A percentile compares a stretch with the other conserved stretches of the same genome.
Evolutionary conservation across 345 rosid species (phyloP).

Genomic region (Camelina sativa): DNA sequence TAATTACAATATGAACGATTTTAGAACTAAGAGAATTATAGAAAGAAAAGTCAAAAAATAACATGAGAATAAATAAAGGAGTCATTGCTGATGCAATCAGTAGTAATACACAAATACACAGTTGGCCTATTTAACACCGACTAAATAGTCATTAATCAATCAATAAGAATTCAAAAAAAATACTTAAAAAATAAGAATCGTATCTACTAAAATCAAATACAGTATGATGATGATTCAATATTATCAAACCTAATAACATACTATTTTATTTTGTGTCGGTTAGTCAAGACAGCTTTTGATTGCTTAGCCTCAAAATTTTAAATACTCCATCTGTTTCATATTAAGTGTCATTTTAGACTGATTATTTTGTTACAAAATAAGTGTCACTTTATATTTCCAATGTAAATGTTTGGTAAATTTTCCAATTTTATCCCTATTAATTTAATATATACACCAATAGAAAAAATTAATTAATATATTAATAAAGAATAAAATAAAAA

Average conservation of each 20-base stretch:
- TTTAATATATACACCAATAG: too few species aligned
- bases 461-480: too few species aligned
- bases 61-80: background rate
- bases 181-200: background rate
- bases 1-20: background rate
- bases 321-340: too few species aligned
- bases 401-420: too few species aligned
- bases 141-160: conserved; percentile 1
- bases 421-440: too few species aligned
- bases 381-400: too few species aligned
- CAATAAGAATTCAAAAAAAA: background rate
- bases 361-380: too few species aligned
- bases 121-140: conserved; percentile 20
- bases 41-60: conserved; percentile 18
- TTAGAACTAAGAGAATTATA: background rate
- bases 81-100: conserved; percentile 22
- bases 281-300: conserved; percentile 13
- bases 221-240: background rate
- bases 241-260: background rate
- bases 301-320: conserved; percentile 4
- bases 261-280: background rate
- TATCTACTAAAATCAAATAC: conserved; percentile 31
- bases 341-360: too few species aligned
- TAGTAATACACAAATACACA: background rate
- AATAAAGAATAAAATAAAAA: too few species aligned